Base-by-base conservation (phyloP, 805 yeast genomes). In the Saccharomycopsis vini region DNA sequence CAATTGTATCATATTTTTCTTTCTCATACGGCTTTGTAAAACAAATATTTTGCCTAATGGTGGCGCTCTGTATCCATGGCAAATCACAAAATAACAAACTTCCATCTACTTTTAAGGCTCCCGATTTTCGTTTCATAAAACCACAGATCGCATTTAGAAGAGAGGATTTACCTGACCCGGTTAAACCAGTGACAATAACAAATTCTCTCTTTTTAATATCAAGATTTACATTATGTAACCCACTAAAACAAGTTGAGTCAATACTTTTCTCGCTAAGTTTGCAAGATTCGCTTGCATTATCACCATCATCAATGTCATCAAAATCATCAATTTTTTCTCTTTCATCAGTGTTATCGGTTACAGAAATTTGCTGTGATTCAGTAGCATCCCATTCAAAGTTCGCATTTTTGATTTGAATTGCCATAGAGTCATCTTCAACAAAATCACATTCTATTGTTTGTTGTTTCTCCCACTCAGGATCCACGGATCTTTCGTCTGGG, bases 141-240 rank as follows among this genome's bases (percentile, higher is more conserved):
- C 90, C 90, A 3, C 81, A 62, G 12, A 84, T 56, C 0, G 89
- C 87, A 51, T 66, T 66, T 39, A 84, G 66, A 21, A 84, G 62
- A 1, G 88, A 80, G 0, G 88, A 67, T 57, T 84, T 84, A 39
- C 94, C 94, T 2, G 81, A 68, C 1, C 94, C 94, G 54, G 83
- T 81, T 2, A 76, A 56, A 26, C 95, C 95, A 0, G 90, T 81
- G 23, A 84, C 69, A 47, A 82, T 81, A 5, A 83, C 62, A 44
- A 84, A 78, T 56, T 82, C 89, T 19, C 79, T 80, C 39, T 69
- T 71, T 36, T 66, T 58, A 46, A 82, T 64, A 0, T 62, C 52
- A 15, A 81, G 53, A 40, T 72, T 62, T 40, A 79, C 57, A 50
- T 75, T 52, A 6, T 55, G 42, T 10, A 42, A 23, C 9, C 45